Evolutionary conservation across 306 rosid genomes (phyloP), one percentile per base, ranked within the genome.

Genomic region (Dryas alaskensis): DNA sequence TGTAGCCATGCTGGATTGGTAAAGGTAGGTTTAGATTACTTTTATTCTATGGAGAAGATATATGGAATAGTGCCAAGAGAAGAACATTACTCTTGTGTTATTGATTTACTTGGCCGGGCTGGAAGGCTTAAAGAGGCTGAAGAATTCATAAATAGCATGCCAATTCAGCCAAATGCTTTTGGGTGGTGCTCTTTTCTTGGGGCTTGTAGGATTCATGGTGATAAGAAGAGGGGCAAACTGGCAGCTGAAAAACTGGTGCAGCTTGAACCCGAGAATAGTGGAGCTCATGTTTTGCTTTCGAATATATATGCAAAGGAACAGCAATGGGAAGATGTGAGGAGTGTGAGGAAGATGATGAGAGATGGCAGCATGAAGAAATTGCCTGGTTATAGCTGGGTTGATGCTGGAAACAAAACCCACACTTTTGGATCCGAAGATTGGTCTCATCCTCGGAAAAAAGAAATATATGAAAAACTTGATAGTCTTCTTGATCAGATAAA

Each of bases 121-220:
- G 88, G 91, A 66, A 84, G 81, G 80, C 89, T 86, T 58, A 60
- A 66, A 65, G 84, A 84, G 74, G 86, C 85, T 1, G 84, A 83
- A 72, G 81, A 86, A 0, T 84, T 84, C 51, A 83, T 89, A 43
- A 83, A 77, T 13, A 75, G 46, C 65, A 89, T 85, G 94, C 85
- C 85, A 6, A 65, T 81, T 19, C 86, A 86, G 72, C 91, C 91
- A 65, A 81, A 79, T 83, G 88, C 88, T 58, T 84, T 82, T 53
- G 91, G 85, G 12, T 89, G 86, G 91, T 84, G 89, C 64, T 86
- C 89, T 61, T 83, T 84, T 65, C 89, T 84, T 1, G 85, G 88
- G 75, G 86, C 84, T 46, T 86, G 89, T 61, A 84, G 74, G 52
- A 82, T 74, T 51, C 81, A 81, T 53, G 84, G 89, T 45, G 88